A percentile compares a stretch with the other conserved stretches of the same genome.
Evolutionary conservation across 305 asterid genomes (phyloP).

Genomic region (Salvia sclarea): DNA sequence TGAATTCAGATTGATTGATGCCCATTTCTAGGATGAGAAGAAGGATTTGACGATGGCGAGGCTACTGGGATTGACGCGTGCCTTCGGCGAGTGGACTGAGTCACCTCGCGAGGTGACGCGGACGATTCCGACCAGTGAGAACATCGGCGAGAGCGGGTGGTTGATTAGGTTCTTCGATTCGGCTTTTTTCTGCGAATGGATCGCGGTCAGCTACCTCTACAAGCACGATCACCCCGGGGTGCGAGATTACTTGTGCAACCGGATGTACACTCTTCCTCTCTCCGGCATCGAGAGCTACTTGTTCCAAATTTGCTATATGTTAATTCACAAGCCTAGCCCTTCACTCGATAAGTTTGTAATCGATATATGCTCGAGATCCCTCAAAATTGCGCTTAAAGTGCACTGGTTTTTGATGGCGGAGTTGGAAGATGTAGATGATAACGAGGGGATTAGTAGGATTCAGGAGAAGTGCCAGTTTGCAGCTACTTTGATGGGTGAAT

Average conservation of each 20-base stretch:
- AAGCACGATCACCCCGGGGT: constrained; percentile 92
- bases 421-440: constrained; percentile 88
- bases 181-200: constrained; percentile 89
- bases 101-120: constrained; percentile 90
- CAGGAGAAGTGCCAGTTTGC: constrained; percentile 96
- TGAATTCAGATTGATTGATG: constrained; percentile 41
- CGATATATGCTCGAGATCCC: constrained; percentile 74
- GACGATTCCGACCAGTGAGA: constrained; percentile 79
- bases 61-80: constrained; percentile 73
- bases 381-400: constrained; percentile 77
- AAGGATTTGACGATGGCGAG: constrained; percentile 67
- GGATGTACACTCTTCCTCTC: constrained; percentile 86
- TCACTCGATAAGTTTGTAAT: constrained; percentile 88
- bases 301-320: constrained; percentile 87
- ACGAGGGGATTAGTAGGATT: constrained; percentile 85
- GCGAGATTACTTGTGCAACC: constrained; percentile 83
- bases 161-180: constrained; percentile 85
- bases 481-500: constrained; percentile 90
- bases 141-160: constrained; percentile 86
- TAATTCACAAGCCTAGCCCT: constrained; percentile 90
- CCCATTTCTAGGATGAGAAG: constrained; percentile 42
- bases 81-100: constrained; percentile 64
- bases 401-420: constrained; percentile 95
- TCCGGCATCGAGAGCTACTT: constrained; percentile 85
- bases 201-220: constrained; percentile 91